Evolutionary conservation across 192 early-diverging fungal species (phyloP), one percentile per base, ranked within the genome.

Genomic region (Backusella mclennaniae): DNA sequence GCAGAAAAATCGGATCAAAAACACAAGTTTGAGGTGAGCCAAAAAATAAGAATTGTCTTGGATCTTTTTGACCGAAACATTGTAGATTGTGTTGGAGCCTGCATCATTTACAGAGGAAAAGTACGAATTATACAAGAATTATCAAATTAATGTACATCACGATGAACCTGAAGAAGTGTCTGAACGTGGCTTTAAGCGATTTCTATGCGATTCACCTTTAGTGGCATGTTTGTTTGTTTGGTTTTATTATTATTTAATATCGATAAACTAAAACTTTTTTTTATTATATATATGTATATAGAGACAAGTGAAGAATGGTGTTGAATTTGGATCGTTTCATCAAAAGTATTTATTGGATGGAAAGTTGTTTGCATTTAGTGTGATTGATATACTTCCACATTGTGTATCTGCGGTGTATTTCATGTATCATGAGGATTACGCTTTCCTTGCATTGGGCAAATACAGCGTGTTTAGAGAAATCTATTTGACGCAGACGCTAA

Each of bases 391-490:
- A 6, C 84, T 98, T 53, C 98, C 96, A 6, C 52, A 77, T 6
- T 98, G 95, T 77, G 85, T 98, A 9, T 97, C 96, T 4, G 91
- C 95, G 0, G 98, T 99, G 29, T 99, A 99, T 77, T 93, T 96
- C 73, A 90, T 96, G 76, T 99, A 99, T 83, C 96, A 99, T 76
- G 93, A 96, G 1, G 91, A 91, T n/a, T 95, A 91, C 69, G 75
- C 86, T 1, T 86, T 82, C 46, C 81, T 99, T 33, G 89, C 89
- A 12, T 80, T 96, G 26, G 98, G 98, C n/a, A 92, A 93, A 39
- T 96, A 93, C 78, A 91, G 91, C 69, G 95, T 95, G 4, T 77
- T 98, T 67, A 80, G 92, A 46, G 98, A 99, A 80, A 94, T 97
- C 38, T 85, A 86, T 53, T 77, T 97, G 31, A 81, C 87, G 0